phyloP scores from a whole-genome alignment of 495 filamentous ascomycete species.

The Trichoderma virens region DNA sequence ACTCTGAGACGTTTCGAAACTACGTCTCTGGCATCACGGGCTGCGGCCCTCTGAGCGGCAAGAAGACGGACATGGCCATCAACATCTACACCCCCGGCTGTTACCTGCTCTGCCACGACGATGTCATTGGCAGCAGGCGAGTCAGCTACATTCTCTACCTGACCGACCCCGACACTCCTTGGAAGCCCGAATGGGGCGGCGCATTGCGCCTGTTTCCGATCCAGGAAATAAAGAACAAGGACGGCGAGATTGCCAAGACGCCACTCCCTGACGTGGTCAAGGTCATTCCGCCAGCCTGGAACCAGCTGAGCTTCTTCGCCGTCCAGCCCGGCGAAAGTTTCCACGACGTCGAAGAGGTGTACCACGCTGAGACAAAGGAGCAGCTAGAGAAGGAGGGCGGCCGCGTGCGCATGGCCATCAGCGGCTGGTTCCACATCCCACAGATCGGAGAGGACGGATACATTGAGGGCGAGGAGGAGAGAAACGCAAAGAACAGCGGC shows the following conservation, averaged over 20 bases:
- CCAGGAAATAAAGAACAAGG: slow-evolving; percentile 48
- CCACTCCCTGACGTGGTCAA: slow-evolving; percentile 68
- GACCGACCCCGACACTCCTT: slow-evolving; percentile 83
- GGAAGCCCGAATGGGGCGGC: slow-evolving; percentile 91
- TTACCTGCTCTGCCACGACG: slow-evolving; percentile 93
- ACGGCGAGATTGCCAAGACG: slow-evolving; percentile 62
- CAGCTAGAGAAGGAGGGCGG: slow-evolving; percentile 53
- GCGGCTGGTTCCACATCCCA: slow-evolving; percentile 99
- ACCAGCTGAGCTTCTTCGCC: slow-evolving; percentile 95
- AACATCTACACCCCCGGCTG: slow-evolving; percentile 97
- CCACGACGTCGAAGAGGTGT: slow-evolving; percentile 98
- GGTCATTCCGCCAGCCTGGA: slow-evolving; percentile 87
- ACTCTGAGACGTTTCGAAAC: slow-evolving; percentile 80
- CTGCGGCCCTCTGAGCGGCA: slow-evolving; percentile 78
- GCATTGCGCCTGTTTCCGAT: slow-evolving; percentile 86
- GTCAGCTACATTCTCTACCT: slow-evolving; percentile 97
- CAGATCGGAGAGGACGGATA: slow-evolving; percentile 94
- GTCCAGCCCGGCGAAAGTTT: slow-evolving; percentile 96
- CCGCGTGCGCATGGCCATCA: slow-evolving; percentile 91
- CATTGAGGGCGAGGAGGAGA: slow-evolving; percentile 78
- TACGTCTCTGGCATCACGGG: slow-evolving; percentile 80
- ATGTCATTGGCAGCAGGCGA: slow-evolving; percentile 89
- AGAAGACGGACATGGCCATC: slow-evolving; percentile 99
- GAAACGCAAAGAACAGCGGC: slow-evolving; percentile 78
- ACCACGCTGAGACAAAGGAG: slow-evolving; percentile 48